Evolutionary conservation across 2,329 filamentous ascomycete species (phyloP).

Genomic region (Septoria linicola): DNA sequence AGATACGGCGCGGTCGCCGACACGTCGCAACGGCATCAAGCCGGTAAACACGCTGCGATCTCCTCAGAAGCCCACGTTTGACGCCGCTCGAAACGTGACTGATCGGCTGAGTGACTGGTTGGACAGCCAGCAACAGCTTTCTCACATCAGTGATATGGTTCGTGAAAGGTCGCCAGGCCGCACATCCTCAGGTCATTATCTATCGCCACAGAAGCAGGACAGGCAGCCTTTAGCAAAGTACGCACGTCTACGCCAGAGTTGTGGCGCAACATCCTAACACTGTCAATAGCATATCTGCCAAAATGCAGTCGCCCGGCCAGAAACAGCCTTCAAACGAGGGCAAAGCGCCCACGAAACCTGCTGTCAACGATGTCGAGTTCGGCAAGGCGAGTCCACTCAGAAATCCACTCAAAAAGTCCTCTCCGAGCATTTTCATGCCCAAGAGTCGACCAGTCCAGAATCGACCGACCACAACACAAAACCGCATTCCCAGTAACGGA

Average conservation of each 20-base stretch:
- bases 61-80: slow-evolving; percentile 22
- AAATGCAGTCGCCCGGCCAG: slow-evolving; percentile 34
- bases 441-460: slow-evolving; percentile 21
- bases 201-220: slow-evolving; percentile 26
- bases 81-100: background rate
- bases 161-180: slow-evolving; percentile 26
- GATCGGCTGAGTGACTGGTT: slow-evolving; percentile 8
- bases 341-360: slow-evolving; percentile 2
- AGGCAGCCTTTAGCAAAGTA: slow-evolving; percentile 32
- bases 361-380: slow-evolving; percentile 48
- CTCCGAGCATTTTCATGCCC: slow-evolving; percentile 33
- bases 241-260: background rate
- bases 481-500: slow-evolving; percentile 8
- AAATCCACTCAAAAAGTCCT: slow-evolving; percentile 41
- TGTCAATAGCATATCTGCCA: slow-evolving; percentile 31
- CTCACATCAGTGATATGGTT: slow-evolving; percentile 24
- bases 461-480: slow-evolving; percentile 14
- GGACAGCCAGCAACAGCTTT: background rate
- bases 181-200: slow-evolving; percentile 25
- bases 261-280: background rate
- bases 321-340: slow-evolving; percentile 10
- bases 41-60: slow-evolving; percentile 29
- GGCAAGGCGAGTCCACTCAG: slow-evolving; percentile 59
- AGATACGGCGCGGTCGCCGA: slow-evolving; percentile 1
- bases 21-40: slow-evolving; percentile 17